Conservation (phyloP, 192 early-diverging fungal genomes). For the Coemansia sp. region DNA sequence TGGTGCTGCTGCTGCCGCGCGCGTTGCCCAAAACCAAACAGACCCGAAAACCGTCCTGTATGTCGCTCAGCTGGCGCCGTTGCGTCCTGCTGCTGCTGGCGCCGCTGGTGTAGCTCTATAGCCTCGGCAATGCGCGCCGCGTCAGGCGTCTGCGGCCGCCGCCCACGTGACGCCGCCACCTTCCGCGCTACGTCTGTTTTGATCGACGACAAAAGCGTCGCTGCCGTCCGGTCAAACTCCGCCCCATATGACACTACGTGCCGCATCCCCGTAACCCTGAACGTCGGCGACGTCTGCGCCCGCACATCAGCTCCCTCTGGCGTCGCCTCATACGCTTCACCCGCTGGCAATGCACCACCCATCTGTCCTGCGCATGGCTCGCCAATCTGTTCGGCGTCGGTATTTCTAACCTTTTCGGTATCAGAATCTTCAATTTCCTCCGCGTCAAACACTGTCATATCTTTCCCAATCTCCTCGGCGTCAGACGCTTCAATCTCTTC, state of each 20-base stretch:
- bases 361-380: neutral
- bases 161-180: conserved; percentile 9
- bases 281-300: conserved; percentile 24
- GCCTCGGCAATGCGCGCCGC: conserved; percentile 41
- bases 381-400: neutral
- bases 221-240: conserved; percentile 52
- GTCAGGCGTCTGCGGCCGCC: conserved; percentile 1
- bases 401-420: conserved; percentile 1
- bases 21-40: conserved; percentile 50
- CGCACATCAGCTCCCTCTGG: conserved; percentile 1
- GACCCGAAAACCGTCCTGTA: conserved; percentile 40
- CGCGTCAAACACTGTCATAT: conserved; percentile 10
- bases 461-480: neutral
- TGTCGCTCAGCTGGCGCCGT: conserved; percentile 7
- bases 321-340: neutral
- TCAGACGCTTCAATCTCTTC: conserved; percentile 14
- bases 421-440: conserved; percentile 13
- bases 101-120: conserved; percentile 50
- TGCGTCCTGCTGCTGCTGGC: conserved; percentile 22
- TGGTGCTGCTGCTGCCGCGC: neutral
- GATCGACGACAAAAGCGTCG: conserved; percentile 48
- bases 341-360: neutral
- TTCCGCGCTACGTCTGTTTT: conserved; percentile 46
- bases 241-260: conserved; percentile 46
- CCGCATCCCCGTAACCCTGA: conserved; percentile 50